Base-by-base conservation (phyloP, 306 rosid genomes). In the Oemleria cerasiformis region DNA sequence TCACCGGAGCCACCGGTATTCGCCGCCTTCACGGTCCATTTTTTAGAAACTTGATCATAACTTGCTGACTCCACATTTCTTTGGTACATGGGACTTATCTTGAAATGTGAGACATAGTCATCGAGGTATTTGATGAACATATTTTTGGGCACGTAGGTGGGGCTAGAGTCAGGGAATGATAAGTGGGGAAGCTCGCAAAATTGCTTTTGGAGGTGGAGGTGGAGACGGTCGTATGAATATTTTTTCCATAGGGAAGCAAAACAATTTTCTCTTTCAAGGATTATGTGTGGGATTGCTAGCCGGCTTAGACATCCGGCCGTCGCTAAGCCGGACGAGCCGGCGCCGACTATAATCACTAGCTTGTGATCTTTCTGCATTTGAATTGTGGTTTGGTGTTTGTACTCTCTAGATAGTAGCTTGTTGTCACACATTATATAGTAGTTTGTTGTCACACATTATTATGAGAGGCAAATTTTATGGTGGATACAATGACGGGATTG, bases 161-260 rank as follows among this genome's bases (percentile, higher is more conserved):
- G 93, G 10, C 70, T 84, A 17, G 81, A 65, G 0, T 69, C 2
- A 7, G 94, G 90, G 51, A 86, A 83, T 4, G 86, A 61, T 79
- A 83, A 21, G 76, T 67, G 63, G 0, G 92, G 92, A 0, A 85
- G 79, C 68, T 77, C 71, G 34, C 89, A 91, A 12, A 74, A 68
- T 19, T 78, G 78, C 59, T 88, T 91, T 5, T 59, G 19, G 2
- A 91, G 82, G 20, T 88, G 97, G 1, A 85, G 86, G 41, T 78
- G 88, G 20, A 84, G 71, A 25, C 97, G 89, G 15, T 91, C 90
- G 43, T 91, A 91, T 5, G 92, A 48, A 30, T 82, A 79, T 42
- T 88, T 91, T 23, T 76, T 83, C 96, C 92, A 91, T 0, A 87
- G 62, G 25, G 96, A 84, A 56, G 91, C 92, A 56, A 69, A 59